phyloP scores from a whole-genome alignment of 1,284 basidiomycete genomes.

The Trichosporon sp. region DNA sequence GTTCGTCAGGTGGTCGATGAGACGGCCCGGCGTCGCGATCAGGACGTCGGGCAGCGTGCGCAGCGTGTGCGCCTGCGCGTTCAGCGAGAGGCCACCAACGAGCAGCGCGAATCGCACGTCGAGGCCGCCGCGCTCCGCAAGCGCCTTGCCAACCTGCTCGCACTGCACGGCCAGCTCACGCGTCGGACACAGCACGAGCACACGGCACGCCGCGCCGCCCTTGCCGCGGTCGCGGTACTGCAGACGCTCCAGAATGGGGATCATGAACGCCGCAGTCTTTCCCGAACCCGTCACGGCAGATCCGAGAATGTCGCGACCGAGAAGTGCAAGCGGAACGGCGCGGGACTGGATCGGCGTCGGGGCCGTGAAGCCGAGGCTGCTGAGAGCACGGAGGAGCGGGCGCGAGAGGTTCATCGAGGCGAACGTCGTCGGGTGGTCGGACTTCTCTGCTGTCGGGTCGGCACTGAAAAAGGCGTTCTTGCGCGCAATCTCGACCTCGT shows the following conservation, averaged over 20 bases:
- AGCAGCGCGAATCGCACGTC: conserved; percentile 83
- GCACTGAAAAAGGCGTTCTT: conserved; percentile 82
- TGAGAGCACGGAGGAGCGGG: conserved; percentile 79
- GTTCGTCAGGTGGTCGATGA: conserved; percentile 96
- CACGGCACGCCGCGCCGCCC: conserved; percentile 78
- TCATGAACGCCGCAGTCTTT: conserved; percentile 93
- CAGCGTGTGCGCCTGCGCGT: conserved; percentile 79
- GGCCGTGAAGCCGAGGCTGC: conserved; percentile 69
- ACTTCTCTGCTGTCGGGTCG: conserved; percentile 44
- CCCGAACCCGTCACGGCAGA: conserved; percentile 93
- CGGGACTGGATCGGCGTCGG: conserved; percentile 95
- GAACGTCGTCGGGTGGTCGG: conserved; percentile 59
- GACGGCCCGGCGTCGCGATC: conserved; percentile 90
- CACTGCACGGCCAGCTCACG: conserved; percentile 93
- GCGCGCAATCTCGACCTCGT: conserved; percentile 66
- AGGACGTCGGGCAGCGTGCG: conserved; percentile 84
- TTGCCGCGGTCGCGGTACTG: conserved; percentile 81
- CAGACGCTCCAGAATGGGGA: conserved; percentile 87
- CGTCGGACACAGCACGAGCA: conserved; percentile 86
- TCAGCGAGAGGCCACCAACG: conserved; percentile 89
- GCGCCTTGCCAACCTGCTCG: conserved; percentile 78
- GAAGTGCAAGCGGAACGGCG: conserved; percentile 83
- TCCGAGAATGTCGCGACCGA: conserved; percentile 93
- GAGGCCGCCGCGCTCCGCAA: conserved; percentile 68
- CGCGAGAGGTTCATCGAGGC: conserved; percentile 82